Base-by-base conservation (phyloP, 495 filamentous ascomycete genomes). In the Lasiosphaeria miniovina region DNA sequence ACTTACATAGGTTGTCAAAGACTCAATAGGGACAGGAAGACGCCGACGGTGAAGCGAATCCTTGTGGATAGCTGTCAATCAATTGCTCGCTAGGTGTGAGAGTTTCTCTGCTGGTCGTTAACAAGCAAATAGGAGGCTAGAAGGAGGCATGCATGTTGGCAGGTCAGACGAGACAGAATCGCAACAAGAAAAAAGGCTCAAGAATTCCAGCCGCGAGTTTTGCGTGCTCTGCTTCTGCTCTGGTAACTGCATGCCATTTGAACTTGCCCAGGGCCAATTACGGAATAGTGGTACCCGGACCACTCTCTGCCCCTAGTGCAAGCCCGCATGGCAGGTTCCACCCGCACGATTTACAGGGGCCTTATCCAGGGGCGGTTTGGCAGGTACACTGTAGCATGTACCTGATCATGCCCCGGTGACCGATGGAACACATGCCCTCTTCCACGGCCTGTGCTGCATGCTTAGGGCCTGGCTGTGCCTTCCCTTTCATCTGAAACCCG, bases 401-500 rank as follows among this genome's bases (percentile, higher is more conserved):
- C 38, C 12, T 7, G 7, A 41, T 12, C 38, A 8, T 11, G 43
- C 2, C 12, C 43, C 12, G 43, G 43, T 46, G 43, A n/a, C 49
- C 34, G 24, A 52, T 52, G 49, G 49, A 11, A 52, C 49, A 34
- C 24, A 31, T 52, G n/a, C 49, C n/a, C 6, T 52, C 31, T 31
- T 41, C 32, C 32, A 31, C 40, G 31, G 35, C 9, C 38, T 35
- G 14, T 59, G 45, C 45, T 17, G 46, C 43, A 54, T 60, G 51
- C 34, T 14, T n/a, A 11, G 43, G 7, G 4, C 50, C 49, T 34
- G 24, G 32, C 24, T 46, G 50, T 49, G 50, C 50, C 57, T 49
- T 34, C 51, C 50, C 50, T 48, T 60, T 60, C 33, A 60, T 54
- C 58, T 60, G 58, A 60, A 60, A 60, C 58, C 32, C 11, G 58